Base-by-base conservation (phyloP, 345 rosid genomes). In the Limnanthes douglasii region DNA sequence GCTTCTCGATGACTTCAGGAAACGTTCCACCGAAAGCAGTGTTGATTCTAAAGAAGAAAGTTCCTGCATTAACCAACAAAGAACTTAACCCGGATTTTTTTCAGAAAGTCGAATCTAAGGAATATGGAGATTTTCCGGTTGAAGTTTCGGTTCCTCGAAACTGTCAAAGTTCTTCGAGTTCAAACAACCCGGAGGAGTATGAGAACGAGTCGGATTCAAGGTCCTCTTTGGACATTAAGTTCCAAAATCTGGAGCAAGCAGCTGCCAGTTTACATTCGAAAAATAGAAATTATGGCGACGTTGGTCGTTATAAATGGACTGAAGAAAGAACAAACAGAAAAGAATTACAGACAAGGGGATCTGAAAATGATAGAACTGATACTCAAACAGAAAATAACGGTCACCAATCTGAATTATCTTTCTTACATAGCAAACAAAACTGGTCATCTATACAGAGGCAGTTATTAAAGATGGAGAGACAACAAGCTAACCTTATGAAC, bases 401-500 rank as follows among this genome's bases (percentile, higher is more conserved):
- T 48, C 61, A 57, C 19, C 84, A 66, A 45, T 53, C 70, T 43
- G 93, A 75, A 43, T 78, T 70, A 43, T 61, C 82, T 34, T 62
- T 61, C 12, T 54, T 39, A 23, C 64, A 62, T 51, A 75, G 49
- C 59, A 74, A 55, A 63, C 82, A 77, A 51, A 75, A 68, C 34
- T 84, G 85, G 96, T 62, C 77, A 66, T 78, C 93, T 45, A 73
- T 90, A 27, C 98, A 90, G 67, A 80, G 94, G 64, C 94, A 90
- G 48, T 56, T 90, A 41, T 43, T 69, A 56, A 79, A 66, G 56
- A 51, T 90, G 55, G 96, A 90, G 81, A 80, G 85, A 55, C 98
- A 84, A 51, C 98, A 84, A 62, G 59, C 69, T 17, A 70, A 84
- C 68, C 84, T 90, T 45, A 74, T 80, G 86, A 72, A 76, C 40